These are phyloP conservation scores for Cryptococcus depauperatus DNA, from an alignment of 1,284 basidiomycete genomes.

Conservation along the genomic window DNA sequence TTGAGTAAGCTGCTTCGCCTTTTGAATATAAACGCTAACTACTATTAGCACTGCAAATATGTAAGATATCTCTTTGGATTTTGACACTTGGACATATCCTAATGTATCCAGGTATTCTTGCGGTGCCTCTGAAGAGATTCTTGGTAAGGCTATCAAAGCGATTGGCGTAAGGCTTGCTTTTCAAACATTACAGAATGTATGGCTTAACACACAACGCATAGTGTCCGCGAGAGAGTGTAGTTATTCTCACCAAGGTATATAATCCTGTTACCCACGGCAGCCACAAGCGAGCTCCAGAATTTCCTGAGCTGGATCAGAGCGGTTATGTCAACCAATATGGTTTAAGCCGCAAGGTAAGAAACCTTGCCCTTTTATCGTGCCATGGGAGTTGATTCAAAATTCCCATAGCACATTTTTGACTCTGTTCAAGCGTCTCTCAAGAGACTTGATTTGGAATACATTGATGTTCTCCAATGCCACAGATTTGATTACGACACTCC, in stretches of 20 bases:
- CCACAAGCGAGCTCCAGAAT: slow-evolving; percentile 7
- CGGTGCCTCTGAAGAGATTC: slow-evolving; percentile 54
- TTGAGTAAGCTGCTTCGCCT: slow-evolving; percentile 22
- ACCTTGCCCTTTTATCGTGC: neutral
- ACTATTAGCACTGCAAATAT: slow-evolving; percentile 1
- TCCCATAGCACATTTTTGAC: slow-evolving; percentile 54
- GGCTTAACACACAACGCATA: no score
- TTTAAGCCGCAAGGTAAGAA: slow-evolving; percentile 45
- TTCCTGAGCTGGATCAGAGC: slow-evolving; percentile 29
- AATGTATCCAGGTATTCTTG: slow-evolving; percentile 47
- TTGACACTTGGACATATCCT: neutral
- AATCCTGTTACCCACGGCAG: slow-evolving; percentile 4
- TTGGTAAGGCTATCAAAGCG: slow-evolving; percentile 71
- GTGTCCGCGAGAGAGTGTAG: slow-evolving; percentile 62
- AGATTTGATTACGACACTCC: slow-evolving; percentile 51
- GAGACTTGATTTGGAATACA: slow-evolving; percentile 61
- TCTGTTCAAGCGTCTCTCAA: slow-evolving; percentile 57
- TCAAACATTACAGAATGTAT: neutral
- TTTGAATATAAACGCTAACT: neutral
- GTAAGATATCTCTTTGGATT: neutral
- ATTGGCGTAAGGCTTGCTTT: slow-evolving; percentile 49
- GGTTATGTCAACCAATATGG: slow-evolving; percentile 47
- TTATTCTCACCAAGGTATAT: slow-evolving; percentile 65
- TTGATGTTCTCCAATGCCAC: slow-evolving; percentile 52
- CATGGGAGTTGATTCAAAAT: neutral